A percentile compares a stretch with the other conserved stretches of the same genome.
Conservation (phyloP, 495 filamentous ascomycete genomes). For the Ascobolus immersus region DNA sequence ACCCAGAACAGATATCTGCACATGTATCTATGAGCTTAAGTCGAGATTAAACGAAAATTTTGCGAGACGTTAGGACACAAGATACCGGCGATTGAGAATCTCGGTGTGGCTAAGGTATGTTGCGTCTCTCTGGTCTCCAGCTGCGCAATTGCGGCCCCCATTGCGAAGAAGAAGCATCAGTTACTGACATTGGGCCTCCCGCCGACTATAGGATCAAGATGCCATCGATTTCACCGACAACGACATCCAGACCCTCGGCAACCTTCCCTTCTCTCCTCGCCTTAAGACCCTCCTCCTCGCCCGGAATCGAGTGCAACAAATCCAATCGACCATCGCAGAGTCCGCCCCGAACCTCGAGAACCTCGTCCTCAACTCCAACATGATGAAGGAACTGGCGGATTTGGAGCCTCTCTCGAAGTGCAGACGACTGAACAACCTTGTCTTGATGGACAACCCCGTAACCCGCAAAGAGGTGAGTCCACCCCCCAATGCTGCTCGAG, state of each 20-base stretch:
- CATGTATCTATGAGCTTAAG: slow-evolving; percentile 28
- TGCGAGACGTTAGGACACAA: slow-evolving; percentile 74
- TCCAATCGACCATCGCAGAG: slow-evolving; percentile 46
- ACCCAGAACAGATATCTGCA: slow-evolving; percentile 98
- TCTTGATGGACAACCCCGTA: slow-evolving; percentile 67
- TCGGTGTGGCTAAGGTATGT: slow-evolving; percentile 79
- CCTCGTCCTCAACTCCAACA: slow-evolving; percentile 54
- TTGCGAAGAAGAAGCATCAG: not conserved
- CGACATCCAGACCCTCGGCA: slow-evolving; percentile 64
- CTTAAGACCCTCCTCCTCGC: slow-evolving; percentile 67
- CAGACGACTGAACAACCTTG: slow-evolving; percentile 45
- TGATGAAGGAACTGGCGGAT: slow-evolving; percentile 56
- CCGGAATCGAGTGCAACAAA: slow-evolving; percentile 58
- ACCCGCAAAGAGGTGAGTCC: slow-evolving; percentile 63
- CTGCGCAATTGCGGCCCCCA: not conserved
- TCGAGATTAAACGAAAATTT: slow-evolving; percentile 16
- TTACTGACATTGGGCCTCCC: not conserved
- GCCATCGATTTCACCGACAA: slow-evolving; percentile 97
- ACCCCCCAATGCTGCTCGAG: not conserved
- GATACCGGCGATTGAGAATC: slow-evolving; percentile 91
- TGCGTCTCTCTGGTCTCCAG: slow-evolving; percentile 4
- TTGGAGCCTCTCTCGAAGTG: slow-evolving; percentile 57
- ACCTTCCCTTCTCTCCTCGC: slow-evolving; percentile 84
- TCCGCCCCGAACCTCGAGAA: slow-evolving; percentile 55
- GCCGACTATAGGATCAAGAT: slow-evolving; percentile 39